Conservation (phyloP, 2,329 filamentous ascomycete genomes). For the Aspergillus fumigatus region DNA sequence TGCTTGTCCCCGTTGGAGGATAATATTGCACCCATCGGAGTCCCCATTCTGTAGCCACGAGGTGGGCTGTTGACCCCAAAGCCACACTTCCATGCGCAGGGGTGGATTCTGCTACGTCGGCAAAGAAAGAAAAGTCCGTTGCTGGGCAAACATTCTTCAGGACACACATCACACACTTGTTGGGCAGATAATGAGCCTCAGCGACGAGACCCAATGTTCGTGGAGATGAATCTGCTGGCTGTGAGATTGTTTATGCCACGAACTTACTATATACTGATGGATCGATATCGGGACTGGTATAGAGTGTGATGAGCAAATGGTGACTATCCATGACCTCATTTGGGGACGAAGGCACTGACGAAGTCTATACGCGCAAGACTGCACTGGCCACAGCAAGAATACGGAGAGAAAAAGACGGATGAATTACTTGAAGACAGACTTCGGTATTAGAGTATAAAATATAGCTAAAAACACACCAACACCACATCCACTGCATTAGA, state of each 20-base stretch:
- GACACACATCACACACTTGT: background rate
- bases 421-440: background rate
- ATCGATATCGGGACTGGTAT: conserved; percentile 35
- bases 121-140: background rate
- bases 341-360: background rate
- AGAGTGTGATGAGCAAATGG: conserved; percentile 23
- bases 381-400: conserved; percentile 43
- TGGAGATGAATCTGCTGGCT: conserved; percentile 46
- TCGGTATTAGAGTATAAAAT: background rate
- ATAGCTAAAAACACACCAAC: background rate
- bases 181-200: conserved; percentile 43
- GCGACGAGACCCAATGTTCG: conserved; percentile 49
- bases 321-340: conserved; percentile 24
- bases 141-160: background rate
- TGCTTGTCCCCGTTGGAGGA: no score
- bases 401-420: conserved; percentile 38
- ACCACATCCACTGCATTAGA: background rate
- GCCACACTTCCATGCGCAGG: background rate
- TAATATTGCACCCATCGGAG: background rate
- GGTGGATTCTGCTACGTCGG: background rate
- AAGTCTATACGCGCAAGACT: conserved; percentile 23
- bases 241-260: conserved; percentile 43
- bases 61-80: background rate
- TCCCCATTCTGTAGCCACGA: background rate
- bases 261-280: conserved; percentile 28